A percentile compares a stretch with the other conserved stretches of the same genome.
phyloP scores from a whole-genome alignment of 2,329 filamentous ascomycete genomes.

The Botrytis fabae region DNA sequence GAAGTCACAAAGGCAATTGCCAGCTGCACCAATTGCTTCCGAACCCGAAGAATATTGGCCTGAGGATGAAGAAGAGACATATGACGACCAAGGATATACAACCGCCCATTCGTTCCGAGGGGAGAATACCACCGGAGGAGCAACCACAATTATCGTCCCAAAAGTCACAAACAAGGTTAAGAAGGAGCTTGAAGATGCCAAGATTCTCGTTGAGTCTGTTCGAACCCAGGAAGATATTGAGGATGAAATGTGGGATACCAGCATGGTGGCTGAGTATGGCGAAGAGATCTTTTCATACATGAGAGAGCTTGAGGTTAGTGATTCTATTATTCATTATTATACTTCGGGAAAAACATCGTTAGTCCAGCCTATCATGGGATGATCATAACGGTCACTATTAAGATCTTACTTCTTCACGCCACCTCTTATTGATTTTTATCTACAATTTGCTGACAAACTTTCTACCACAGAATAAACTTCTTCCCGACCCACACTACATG shows the following conservation, averaged over 20 bases:
- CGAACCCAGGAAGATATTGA: constrained; percentile 71
- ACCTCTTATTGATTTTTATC: neutral
- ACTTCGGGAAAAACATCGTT: neutral
- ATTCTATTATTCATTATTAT: constrained; percentile 2
- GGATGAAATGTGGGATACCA: constrained; percentile 89
- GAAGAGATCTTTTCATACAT: constrained; percentile 96
- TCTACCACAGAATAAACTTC: constrained; percentile 64
- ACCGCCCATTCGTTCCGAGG: constrained; percentile 75
- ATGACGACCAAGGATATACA: constrained; percentile 67
- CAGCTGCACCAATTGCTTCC: constrained; percentile 35
- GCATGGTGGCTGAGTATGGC: constrained; percentile 96
- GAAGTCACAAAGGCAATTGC: constrained; percentile 27
- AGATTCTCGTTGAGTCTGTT: constrained; percentile 36
- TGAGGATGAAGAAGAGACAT: constrained; percentile 66
- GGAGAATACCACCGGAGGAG: constrained; percentile 68
- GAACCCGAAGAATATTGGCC: constrained; percentile 75
- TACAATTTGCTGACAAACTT: constrained; percentile 25
- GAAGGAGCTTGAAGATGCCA: constrained; percentile 69
- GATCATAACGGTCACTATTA: neutral
- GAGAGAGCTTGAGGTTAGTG: constrained; percentile 75
- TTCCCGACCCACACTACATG: constrained; percentile 94
- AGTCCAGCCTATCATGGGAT: neutral
- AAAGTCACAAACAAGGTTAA: constrained; percentile 66
- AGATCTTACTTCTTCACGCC: constrained; percentile 16
- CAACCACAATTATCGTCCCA: constrained; percentile 69